Base-by-base conservation (phyloP, 1,284 basidiomycete genomes). In the Heterobasidion parviporum region DNA sequence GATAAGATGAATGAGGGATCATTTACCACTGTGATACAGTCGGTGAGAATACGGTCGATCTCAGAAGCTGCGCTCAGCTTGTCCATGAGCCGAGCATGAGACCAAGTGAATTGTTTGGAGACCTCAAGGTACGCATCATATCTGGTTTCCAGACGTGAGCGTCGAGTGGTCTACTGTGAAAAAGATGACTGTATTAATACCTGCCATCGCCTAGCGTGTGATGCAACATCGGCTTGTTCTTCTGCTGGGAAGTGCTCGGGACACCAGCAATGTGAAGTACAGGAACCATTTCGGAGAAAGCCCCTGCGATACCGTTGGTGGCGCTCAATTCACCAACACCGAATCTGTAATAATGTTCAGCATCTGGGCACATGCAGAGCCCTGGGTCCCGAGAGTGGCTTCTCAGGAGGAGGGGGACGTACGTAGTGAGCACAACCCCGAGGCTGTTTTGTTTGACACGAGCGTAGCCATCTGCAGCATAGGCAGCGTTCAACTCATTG, bases 401-500 rank as follows among this genome's bases (percentile, higher is more conserved):
- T 4, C 55, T 57, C 36, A 60, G 41, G 43, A 16, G 50, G 33
- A 45, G 14, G 16, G 55, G n/a, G 43, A 57, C 74, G 41, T 68
- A 88, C 83, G 87, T 90, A n/a, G 89, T 91, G 20, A 84, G 71
- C 7, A 94, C 68, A 8, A 87, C 89, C 50, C 90, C 89, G 53
- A 93, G 71, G 54, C 82, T 81, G 55, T 81, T 72, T 48, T 80
- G 81, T 63, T 92, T 92, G 52, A 94, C 84, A 54, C 94, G 83
- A 34, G 94, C 90, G 66, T 97, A 97, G 18, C 94, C 95, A 67
- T 98, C 94, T 0, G 91, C 91, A n/a, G 93, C 93, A 68, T 97
- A 97, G 0, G 92, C 76, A 0, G 90, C 88, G 61, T 93, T 92
- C 52, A 94, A 76, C 68, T 94, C 92, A 63, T 94, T 94, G 64